Percentiles rank a stretch among this genome's conserved stretches.
Evolutionary conservation across 192 early-diverging fungal genomes (phyloP).

Genomic region (Coemansia sp.): DNA sequence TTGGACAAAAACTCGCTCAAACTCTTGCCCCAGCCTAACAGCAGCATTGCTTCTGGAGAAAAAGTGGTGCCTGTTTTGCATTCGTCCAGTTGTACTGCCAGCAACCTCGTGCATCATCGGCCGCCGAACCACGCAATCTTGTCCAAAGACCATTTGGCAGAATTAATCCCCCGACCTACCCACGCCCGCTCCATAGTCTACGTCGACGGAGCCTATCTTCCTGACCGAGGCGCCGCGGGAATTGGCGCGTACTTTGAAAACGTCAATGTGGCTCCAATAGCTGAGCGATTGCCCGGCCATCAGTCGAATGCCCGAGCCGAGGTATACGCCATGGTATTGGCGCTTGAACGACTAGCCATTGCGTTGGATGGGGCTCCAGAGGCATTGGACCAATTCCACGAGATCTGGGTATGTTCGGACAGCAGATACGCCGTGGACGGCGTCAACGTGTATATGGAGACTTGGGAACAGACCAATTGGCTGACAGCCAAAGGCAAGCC

Average conservation of each 20-base stretch:
- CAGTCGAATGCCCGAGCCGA: conserved; percentile 48
- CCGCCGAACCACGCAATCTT: conserved; percentile 39
- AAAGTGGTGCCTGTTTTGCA: neutral
- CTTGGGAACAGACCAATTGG: conserved; percentile 40
- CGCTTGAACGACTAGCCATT: conserved; percentile 14
- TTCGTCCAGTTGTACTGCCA: conserved; percentile 5
- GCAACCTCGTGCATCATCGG: conserved; percentile 32
- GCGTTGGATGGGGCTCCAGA: neutral
- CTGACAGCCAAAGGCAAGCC: conserved; percentile 40
- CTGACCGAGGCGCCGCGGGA: conserved; percentile 31
- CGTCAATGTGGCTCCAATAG: conserved; percentile 21
- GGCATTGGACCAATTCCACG: neutral
- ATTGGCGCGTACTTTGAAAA: conserved; percentile 44
- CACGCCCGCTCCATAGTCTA: conserved; percentile 25
- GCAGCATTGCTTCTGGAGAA: neutral
- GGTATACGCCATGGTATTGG: conserved; percentile 30
- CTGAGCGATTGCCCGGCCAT: conserved; percentile 26
- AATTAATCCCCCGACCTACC: conserved; percentile 34
- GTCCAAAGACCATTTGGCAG: conserved; percentile 41
- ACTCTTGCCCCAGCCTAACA: neutral
- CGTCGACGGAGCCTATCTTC: conserved; percentile 42
- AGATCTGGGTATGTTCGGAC: conserved; percentile 52
- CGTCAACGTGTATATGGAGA: conserved; percentile 40
- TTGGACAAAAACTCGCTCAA: conserved; percentile 18
- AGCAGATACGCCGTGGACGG: conserved; percentile 52